Base-by-base conservation (phyloP, 768 basidiomycete species). In the Suillus brevipes region DNA sequence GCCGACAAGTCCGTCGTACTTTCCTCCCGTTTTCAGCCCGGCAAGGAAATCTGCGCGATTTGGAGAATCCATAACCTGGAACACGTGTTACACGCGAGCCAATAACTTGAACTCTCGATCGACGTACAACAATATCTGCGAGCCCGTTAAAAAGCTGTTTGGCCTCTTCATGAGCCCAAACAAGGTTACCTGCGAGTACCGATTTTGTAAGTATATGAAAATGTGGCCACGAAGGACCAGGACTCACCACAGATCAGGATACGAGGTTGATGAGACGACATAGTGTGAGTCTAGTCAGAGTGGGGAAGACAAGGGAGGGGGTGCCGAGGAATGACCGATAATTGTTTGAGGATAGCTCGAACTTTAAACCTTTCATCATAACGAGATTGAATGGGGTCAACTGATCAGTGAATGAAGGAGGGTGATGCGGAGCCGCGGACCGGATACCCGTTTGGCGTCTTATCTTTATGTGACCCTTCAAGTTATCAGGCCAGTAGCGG, bases 91-190 rank as follows among this genome's bases (percentile, higher is more conserved):
- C 49, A 49, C 9, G 16, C 4, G 37, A 45, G 38, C 34, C 34
- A 8, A 31, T 31, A 31, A 31, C 31, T 31, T 36, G 28, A 60
- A 25, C 38, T 31, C 23, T n/a, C 10, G 36, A 56, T 40, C 52
- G n/a, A 31, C 92, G 72, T 74, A 95, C 95, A 58, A 94, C 80
- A 37, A 95, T 81, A 60, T 94, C 88, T 38, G 92, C 88, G 64
- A 92, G 84, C 61, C 82, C 80, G 0, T 83, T 83, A 43, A 95
- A 85, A 65, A 93, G 80, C 43, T 82, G 77, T 63, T 87, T 78
- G 61, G 88, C 81, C 64, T 95, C 91, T 31, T 91, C 82, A 65
- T 91, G 87, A 0, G 94, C 92, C 93, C 93, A 95, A 37, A 89
- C 83, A 64, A 95, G 85, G 66, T 86, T 77, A 61, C 87, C 92